A percentile compares a stretch with the other conserved stretches of the same genome.
These are phyloP conservation scores for Termitomyces sp. DNA, from an alignment of 768 basidiomycete species.

Conservation along the genomic window DNA sequence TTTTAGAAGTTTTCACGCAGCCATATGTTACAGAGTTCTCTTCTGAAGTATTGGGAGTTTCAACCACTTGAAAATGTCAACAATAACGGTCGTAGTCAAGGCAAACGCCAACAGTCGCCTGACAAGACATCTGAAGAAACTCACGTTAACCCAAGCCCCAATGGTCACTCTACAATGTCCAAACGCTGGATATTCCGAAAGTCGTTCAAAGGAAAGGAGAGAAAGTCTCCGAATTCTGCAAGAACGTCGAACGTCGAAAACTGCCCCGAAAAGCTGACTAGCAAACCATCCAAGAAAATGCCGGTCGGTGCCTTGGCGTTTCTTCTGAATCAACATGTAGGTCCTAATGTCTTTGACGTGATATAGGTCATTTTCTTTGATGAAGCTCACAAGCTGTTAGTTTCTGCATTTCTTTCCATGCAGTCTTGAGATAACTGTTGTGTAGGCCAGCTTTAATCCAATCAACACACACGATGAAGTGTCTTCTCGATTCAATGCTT, in stretches of 20 bases:
- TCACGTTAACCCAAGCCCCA: conserved; percentile 28
- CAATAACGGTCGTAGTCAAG: conserved; percentile 11
- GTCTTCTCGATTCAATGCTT: conserved; percentile 78
- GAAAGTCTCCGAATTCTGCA: conserved; percentile 16
- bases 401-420: not conserved
- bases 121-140: conserved; percentile 35
- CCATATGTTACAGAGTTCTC: conserved; percentile 43
- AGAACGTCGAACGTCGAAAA: conserved; percentile 19
- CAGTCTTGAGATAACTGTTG: not conserved
- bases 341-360: not conserved
- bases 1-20: not conserved
- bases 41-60: conserved; percentile 72
- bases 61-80: conserved; percentile 31
- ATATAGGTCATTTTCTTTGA: conserved; percentile 66
- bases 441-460: conserved; percentile 67
- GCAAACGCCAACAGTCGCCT: conserved; percentile 23
- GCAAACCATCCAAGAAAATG: conserved; percentile 46
- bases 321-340: not conserved
- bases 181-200: conserved; percentile 28
- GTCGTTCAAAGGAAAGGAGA: conserved; percentile 21
- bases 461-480: conserved; percentile 78
- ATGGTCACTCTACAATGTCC: conserved; percentile 11
- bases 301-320: conserved; percentile 11
- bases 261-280: conserved; percentile 27
- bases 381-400: conserved; percentile 79